A percentile compares a stretch with the other conserved stretches of the same genome.
Evolutionary conservation across 1,284 basidiomycete species (phyloP).

Genomic region (Pyrrhoderma noxium): DNA sequence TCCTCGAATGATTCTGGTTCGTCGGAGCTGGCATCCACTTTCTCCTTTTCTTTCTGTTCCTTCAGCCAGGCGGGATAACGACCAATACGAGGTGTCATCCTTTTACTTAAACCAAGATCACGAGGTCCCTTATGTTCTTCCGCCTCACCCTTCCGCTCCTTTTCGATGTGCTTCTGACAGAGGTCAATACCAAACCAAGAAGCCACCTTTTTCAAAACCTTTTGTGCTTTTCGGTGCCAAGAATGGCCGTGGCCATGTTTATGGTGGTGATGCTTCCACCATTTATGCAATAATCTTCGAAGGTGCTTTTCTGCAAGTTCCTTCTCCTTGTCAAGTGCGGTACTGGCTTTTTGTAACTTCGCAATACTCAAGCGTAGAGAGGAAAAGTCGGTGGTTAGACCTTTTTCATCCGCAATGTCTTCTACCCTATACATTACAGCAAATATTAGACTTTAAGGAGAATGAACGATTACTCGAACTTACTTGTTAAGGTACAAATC

Average conservation of each 20-base stretch:
- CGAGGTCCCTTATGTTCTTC: neutral
- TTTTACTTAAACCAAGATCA: conserved; percentile 7
- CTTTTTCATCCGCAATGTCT: conserved; percentile 9
- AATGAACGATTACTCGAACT: conserved; percentile 15
- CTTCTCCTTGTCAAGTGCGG: conserved; percentile 48
- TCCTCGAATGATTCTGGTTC: neutral
- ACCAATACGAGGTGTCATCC: conserved; percentile 16
- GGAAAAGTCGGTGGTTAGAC: conserved; percentile 14
- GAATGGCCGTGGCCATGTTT: conserved; percentile 3
- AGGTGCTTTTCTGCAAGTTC: conserved; percentile 28
- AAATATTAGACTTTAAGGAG: neutral
- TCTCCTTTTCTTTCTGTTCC: conserved; percentile 17
- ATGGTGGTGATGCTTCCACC: conserved; percentile 4
- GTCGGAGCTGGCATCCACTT: neutral
- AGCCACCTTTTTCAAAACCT: conserved; percentile 18
- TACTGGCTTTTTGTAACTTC: conserved; percentile 44
- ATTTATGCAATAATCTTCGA: conserved; percentile 13
- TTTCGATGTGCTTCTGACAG: neutral
- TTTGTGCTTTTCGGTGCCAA: conserved; percentile 2
- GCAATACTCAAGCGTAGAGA: conserved; percentile 38
- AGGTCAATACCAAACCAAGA: conserved; percentile 27
- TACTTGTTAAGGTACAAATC: conserved; percentile 43
- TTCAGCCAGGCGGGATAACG: conserved; percentile 16
- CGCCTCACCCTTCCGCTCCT: neutral
- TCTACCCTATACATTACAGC: conserved; percentile 12